Base-by-base conservation (phyloP, 495 filamentous ascomycete genomes). In the Lophium mytilinum region DNA sequence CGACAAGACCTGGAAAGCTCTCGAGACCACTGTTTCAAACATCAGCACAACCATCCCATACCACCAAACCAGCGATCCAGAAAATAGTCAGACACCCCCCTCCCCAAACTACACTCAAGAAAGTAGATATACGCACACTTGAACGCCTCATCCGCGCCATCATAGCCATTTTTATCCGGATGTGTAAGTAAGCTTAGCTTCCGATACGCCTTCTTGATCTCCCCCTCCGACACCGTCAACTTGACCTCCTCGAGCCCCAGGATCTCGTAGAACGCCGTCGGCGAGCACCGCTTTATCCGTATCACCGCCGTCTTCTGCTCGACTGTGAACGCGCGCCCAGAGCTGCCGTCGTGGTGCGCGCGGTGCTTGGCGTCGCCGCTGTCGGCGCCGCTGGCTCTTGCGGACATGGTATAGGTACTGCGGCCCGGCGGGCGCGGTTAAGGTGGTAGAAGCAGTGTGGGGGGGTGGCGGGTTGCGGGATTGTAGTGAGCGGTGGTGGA, bases 161-260 rank as follows among this genome's bases (percentile, higher is more conserved):
- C 88, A 71, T 95, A 90, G n/a, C 89, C 91, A 76, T 96, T 98
- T 77, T 98, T 90, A 81, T 96, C 92, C 59, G 93, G 93, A 73
- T 98, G 93, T 62, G 94, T 90, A 60, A 86, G 78, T 57, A 98
- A 72, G 56, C 87, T 89, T 61, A 89, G 80, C 69, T 95, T 96
- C 66, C 88, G 82, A 75, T 98, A 98, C 11, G 93, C 91, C 69
- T 93, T 90, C 66, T 96, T 98, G 71, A 98, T 86, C 63, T 94
- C 88, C 49, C 76, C 75, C 46, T 93, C 85, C 17, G 79, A 83
- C 53, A 86, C 87, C 41, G 84, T 77, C 24, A 76, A 76, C 47
- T 74, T 72, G 35, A 85, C 74, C 37, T 75, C 63, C 53, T 83
- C 74, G 50, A 93, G 73, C 11, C 80, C 85, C 24, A 98, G 77